Conservation (phyloP, 2,329 filamentous ascomycete genomes). For the Huntiella moniliformis region DNA sequence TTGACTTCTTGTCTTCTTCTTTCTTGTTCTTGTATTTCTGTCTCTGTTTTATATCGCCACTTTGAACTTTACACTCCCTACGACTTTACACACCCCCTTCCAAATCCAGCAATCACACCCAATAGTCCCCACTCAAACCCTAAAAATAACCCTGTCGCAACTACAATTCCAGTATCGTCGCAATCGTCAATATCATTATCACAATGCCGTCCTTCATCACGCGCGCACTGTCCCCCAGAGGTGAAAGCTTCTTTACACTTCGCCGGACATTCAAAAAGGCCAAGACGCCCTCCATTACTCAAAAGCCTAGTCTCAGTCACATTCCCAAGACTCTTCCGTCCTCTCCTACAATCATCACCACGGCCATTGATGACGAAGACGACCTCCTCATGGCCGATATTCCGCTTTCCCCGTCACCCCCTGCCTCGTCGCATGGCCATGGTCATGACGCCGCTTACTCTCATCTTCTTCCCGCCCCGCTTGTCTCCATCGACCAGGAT, state of each 20-base stretch:
- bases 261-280: slow-evolving; percentile 8
- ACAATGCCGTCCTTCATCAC: slow-evolving; percentile 5
- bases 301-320: not conserved
- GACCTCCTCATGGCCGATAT: slow-evolving; percentile 8
- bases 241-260: slow-evolving; percentile 8
- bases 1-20: not conserved
- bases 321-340: not conserved
- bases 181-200: not conserved
- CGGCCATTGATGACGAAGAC: no score
- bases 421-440: not conserved
- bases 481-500: not conserved
- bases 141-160: not conserved
- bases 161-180: not conserved
- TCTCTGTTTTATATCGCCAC: not conserved
- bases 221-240: slow-evolving; percentile 6
- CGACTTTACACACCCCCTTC: not conserved
- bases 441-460: not conserved
- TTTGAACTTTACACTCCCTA: not conserved
- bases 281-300: slow-evolving; percentile 2
- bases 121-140: not conserved
- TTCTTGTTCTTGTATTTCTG: not conserved
- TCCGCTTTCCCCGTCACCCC: slow-evolving; percentile 4
- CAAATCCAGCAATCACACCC: not conserved
- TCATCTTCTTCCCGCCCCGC: not conserved
- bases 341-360: no score